Percentiles rank a stretch among this genome's conserved stretches.
These are phyloP conservation scores for Populus pruinosa DNA, from an alignment of 345 rosid species.

Conservation along the genomic window DNA sequence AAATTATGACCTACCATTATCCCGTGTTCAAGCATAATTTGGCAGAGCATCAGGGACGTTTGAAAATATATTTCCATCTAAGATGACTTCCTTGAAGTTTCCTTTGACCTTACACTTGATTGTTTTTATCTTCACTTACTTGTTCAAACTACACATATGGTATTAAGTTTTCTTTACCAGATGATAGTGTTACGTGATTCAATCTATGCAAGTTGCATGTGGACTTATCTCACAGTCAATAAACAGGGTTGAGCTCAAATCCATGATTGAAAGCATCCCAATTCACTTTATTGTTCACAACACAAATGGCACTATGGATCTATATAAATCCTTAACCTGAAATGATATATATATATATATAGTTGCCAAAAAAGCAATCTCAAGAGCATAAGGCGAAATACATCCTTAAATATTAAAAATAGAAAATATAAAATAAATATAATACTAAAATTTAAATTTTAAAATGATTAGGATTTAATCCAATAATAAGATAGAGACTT, in stretches of 20 bases:
- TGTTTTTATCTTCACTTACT: neutral
- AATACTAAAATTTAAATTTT: no score
- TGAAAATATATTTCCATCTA: neutral
- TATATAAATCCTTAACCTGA: no score
- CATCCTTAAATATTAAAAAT: no score
- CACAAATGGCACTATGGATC: neutral
- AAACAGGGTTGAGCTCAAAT: neutral
- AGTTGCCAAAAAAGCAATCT: neutral
- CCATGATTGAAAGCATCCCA: neutral
- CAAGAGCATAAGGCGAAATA: neutral
- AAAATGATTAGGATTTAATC: no score
- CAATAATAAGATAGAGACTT: no score
- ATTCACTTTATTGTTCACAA: neutral
- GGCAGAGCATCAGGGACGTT: neutral
- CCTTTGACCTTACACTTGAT: neutral
- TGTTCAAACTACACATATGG: neutral
- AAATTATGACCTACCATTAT: neutral
- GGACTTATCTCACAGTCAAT: neutral
- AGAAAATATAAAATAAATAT: no score
- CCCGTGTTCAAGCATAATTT: neutral
- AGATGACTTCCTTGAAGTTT: neutral
- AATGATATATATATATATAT: no score
- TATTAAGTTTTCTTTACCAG: neutral
- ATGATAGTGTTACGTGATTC: neutral
- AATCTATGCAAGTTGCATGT: neutral